Evolutionary conservation across 129 eudicot genomes (phyloP).

Genomic region (Cynara cardunculus): DNA sequence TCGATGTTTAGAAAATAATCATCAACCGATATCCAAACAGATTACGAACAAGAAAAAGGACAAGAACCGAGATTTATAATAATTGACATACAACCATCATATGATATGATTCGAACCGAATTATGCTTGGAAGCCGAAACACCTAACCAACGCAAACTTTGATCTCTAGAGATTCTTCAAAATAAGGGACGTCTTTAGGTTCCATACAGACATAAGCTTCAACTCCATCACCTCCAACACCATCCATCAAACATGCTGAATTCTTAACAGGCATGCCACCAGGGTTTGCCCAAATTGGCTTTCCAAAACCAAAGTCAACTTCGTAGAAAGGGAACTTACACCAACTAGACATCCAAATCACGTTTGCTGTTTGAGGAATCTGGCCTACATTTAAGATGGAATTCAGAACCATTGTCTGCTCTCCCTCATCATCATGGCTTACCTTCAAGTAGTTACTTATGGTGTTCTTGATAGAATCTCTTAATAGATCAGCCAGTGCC

Average conservation of each 20-base stretch:
- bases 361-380: background rate
- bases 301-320: constrained; percentile 17
- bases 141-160: too few relatives aligned
- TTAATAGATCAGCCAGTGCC: background rate
- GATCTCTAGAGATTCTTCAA: background rate
- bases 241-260: background rate
- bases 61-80: too few relatives aligned
- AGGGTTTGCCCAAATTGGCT: constrained; percentile 13
- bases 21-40: too few relatives aligned
- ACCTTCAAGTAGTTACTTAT: constrained; percentile 5
- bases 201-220: constrained; percentile 1
- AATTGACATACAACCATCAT: too few relatives aligned
- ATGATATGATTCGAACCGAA: too few relatives aligned
- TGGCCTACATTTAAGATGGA: background rate
- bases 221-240: constrained; percentile 5
- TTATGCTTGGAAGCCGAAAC: too few relatives aligned
- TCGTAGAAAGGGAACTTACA: constrained; percentile 23
- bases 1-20: background rate
- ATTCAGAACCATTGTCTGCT: constrained; percentile 12
- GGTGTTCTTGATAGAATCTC: background rate
- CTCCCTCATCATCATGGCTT: constrained; percentile 14
- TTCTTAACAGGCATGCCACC: background rate
- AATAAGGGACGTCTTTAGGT: background rate
- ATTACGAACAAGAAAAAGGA: too few relatives aligned
- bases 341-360: constrained; percentile 4